Percentiles rank a stretch among this genome's conserved stretches.
Conservation (phyloP, 2,329 filamentous ascomycete species). For the Venturiaceae sp. region DNA sequence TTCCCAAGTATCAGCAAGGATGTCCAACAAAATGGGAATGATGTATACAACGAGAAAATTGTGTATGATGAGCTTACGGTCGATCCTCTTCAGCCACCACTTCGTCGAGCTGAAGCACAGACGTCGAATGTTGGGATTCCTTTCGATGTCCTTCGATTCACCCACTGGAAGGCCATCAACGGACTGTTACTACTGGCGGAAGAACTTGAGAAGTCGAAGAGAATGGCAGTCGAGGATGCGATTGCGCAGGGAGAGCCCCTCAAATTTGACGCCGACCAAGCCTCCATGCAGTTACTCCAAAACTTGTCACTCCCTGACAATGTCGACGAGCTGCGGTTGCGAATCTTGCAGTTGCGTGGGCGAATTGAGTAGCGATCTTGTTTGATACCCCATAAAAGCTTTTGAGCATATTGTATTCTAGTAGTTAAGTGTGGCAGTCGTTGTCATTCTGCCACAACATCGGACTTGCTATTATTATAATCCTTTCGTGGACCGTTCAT, state of each 20-base stretch:
- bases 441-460: too few relatives aligned
- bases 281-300: background rate
- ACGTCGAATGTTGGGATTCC: conserved; percentile 29
- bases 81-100: conserved; percentile 23
- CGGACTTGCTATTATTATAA: too few relatives aligned
- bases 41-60: conserved; percentile 14
- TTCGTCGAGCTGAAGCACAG: conserved; percentile 9
- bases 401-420: background rate
- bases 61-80: conserved; percentile 36
- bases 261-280: background rate
- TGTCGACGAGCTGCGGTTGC: background rate
- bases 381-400: background rate
- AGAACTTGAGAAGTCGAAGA: background rate
- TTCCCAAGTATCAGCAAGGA: too few relatives aligned
- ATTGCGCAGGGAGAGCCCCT: background rate
- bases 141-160: conserved; percentile 35
- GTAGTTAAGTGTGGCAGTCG: too few relatives aligned
- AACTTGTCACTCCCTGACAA: background rate
- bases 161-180: conserved; percentile 39
- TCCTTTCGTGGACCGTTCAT: too few relatives aligned
- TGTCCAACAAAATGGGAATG: background rate
- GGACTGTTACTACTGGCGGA: conserved; percentile 27
- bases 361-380: background rate
- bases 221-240: background rate
- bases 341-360: background rate